Evolutionary conservation across 2,329 filamentous ascomycete genomes (phyloP).

Genomic region (Scedosporium apiospermum): DNA sequence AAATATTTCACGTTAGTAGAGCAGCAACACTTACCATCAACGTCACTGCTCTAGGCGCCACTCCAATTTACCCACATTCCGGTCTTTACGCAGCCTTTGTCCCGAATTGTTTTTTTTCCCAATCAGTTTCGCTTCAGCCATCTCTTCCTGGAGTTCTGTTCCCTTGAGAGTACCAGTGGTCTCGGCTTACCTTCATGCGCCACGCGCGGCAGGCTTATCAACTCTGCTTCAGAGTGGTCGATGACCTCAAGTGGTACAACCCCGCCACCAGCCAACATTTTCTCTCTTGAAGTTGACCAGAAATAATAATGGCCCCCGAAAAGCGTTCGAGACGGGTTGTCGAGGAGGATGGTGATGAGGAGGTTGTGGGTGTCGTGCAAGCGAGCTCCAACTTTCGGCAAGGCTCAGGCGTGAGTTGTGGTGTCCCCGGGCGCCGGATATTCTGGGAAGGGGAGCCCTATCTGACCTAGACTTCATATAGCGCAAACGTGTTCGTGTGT

Average conservation of each 20-base stretch:
- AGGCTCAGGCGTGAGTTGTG: slow-evolving; percentile 18
- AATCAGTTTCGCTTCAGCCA: too few species aligned
- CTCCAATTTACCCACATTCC: too few species aligned
- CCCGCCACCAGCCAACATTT: not conserved
- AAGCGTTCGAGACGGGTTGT: slow-evolving; percentile 33
- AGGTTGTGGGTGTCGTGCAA: slow-evolving; percentile 24
- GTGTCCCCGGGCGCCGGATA: not conserved
- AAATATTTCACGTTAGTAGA: too few species aligned
- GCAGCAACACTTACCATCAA: too few species aligned
- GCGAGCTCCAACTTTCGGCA: slow-evolving; percentile 30
- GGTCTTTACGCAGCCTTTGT: too few species aligned
- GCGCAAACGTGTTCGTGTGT: slow-evolving; percentile 24
- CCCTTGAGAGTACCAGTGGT: too few species aligned
- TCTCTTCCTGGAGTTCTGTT: too few species aligned
- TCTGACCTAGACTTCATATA: slow-evolving; percentile 11
- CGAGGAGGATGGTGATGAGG: slow-evolving; percentile 24
- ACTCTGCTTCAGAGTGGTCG: too few species aligned
- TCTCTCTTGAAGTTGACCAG: not conserved
- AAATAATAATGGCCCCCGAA: slow-evolving; percentile 17
- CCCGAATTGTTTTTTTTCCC: too few species aligned
- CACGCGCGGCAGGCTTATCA: too few species aligned
- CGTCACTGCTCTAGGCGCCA: too few species aligned
- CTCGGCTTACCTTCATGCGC: too few species aligned
- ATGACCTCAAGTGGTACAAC: not conserved
- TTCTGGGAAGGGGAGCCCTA: not conserved